phyloP scores from a whole-genome alignment of 768 basidiomycete species.

The Hydnum rufescens region DNA sequence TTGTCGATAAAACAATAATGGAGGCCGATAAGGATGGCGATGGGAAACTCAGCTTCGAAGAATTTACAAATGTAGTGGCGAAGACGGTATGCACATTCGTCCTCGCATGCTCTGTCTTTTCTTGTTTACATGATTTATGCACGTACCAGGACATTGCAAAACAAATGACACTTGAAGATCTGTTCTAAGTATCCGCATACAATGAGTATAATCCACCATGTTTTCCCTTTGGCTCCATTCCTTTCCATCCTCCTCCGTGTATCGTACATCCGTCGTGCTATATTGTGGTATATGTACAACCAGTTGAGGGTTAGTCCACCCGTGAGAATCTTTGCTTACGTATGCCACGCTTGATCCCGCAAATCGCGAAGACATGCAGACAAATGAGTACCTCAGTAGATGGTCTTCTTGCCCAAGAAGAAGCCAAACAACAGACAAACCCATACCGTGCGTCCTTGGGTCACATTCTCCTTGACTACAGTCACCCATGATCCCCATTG shows the following conservation, averaged over 20 bases:
- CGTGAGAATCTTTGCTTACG: too few species aligned
- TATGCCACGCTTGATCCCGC: too few species aligned
- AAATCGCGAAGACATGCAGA: too few species aligned
- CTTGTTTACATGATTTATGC: constrained; percentile 2
- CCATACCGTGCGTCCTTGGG: constrained; percentile 38
- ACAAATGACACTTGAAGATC: constrained; percentile 92
- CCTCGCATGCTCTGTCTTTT: neutral
- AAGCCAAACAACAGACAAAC: constrained; percentile 49
- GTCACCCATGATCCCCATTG: constrained; percentile 1
- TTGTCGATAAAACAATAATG: constrained; percentile 99
- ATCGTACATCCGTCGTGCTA: neutral
- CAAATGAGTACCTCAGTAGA: too few species aligned
- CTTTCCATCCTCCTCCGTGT: too few species aligned
- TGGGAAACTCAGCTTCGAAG: constrained; percentile 92
- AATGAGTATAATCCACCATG: too few species aligned
- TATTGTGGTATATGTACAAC: neutral
- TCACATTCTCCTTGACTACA: constrained; percentile 1
- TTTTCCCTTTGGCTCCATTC: too few species aligned
- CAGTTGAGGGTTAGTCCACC: too few species aligned
- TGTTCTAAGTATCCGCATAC: too few species aligned
- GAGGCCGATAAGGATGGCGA: constrained; percentile 97
- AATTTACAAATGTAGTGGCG: constrained; percentile 91
- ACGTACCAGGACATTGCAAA: constrained; percentile 76
- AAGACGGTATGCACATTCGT: constrained; percentile 51
- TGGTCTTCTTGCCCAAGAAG: constrained; percentile 18